phyloP scores from a whole-genome alignment of 768 basidiomycete genomes.

The Cystoderma amianthinum region DNA sequence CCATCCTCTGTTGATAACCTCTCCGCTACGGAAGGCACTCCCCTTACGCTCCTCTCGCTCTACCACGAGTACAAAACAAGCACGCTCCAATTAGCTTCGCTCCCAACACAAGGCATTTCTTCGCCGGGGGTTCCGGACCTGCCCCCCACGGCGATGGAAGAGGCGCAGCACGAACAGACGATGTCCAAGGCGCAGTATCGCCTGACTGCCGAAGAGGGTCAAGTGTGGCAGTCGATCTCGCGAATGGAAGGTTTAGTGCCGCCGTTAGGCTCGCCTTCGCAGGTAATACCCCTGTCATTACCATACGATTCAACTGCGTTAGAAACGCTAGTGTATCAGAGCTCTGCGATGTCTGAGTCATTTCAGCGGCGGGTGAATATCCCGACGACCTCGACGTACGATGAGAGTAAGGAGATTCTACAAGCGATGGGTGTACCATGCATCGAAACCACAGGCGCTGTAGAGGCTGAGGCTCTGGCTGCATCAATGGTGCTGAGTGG shows the following conservation, averaged over 20 bases:
- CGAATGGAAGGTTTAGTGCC: no score
- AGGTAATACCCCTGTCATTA: neutral
- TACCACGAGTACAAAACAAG: slow-evolving; percentile 45
- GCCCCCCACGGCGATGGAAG: slow-evolving; percentile 19
- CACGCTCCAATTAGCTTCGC: slow-evolving; percentile 33
- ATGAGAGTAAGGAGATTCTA: slow-evolving; percentile 63
- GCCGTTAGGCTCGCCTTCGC: slow-evolving; percentile 20
- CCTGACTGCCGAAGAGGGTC: slow-evolving; percentile 53
- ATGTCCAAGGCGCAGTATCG: slow-evolving; percentile 60
- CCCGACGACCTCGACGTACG: slow-evolving; percentile 62
- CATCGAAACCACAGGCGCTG: slow-evolving; percentile 57
- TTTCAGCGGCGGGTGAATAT: slow-evolving; percentile 56
- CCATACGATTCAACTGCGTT: slow-evolving; percentile 7
- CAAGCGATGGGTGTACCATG: slow-evolving; percentile 79
- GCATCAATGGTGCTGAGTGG: slow-evolving; percentile 70
- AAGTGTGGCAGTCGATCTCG: slow-evolving; percentile 58
- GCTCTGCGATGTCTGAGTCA: slow-evolving; percentile 52
- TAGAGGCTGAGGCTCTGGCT: slow-evolving; percentile 85
- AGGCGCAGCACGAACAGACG: slow-evolving; percentile 32
- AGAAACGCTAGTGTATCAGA: slow-evolving; percentile 37
- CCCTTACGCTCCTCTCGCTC: slow-evolving; percentile 30
- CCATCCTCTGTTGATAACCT: slow-evolving; percentile 4
- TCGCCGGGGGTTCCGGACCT: slow-evolving; percentile 6
- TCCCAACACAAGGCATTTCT: slow-evolving; percentile 17
- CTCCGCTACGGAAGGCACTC: neutral